Evolutionary conservation across 2,329 filamentous ascomycete species (phyloP).

Genomic region (Metarhizium robertsii): DNA sequence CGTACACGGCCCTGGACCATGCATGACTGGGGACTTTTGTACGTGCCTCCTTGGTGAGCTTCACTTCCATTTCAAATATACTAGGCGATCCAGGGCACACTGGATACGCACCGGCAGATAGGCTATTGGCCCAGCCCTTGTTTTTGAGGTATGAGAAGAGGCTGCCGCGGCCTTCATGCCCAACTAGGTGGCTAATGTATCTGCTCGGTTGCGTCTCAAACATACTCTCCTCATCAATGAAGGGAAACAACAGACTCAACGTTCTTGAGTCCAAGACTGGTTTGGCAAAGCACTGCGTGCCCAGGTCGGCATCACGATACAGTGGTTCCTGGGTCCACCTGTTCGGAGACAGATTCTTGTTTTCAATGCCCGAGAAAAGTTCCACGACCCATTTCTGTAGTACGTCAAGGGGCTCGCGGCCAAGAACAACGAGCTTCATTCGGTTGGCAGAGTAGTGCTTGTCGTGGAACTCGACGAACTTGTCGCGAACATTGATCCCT

Average conservation of each 20-base stretch:
- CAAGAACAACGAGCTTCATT: slow-evolving; percentile 86
- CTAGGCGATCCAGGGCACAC: slow-evolving; percentile 70
- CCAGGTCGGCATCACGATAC: slow-evolving; percentile 38
- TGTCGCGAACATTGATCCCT: slow-evolving; percentile 76
- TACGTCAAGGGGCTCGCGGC: slow-evolving; percentile 71
- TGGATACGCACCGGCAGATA: slow-evolving; percentile 67
- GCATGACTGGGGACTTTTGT: not conserved
- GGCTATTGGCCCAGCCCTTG: slow-evolving; percentile 79
- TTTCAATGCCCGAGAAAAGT: slow-evolving; percentile 70
- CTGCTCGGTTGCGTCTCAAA: slow-evolving; percentile 75
- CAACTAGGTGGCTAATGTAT: slow-evolving; percentile 82
- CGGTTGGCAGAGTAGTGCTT: slow-evolving; percentile 87
- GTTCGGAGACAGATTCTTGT: slow-evolving; percentile 65
- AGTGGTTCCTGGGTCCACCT: slow-evolving; percentile 44
- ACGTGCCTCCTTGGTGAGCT: slow-evolving; percentile 69
- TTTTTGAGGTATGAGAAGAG: slow-evolving; percentile 83
- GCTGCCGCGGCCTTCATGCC: slow-evolving; percentile 87
- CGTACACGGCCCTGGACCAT: too few species aligned
- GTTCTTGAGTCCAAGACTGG: slow-evolving; percentile 83
- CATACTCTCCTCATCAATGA: slow-evolving; percentile 71
- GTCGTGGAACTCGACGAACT: slow-evolving; percentile 87
- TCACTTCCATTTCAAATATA: slow-evolving; percentile 70
- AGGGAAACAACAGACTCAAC: slow-evolving; percentile 74
- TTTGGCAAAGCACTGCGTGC: slow-evolving; percentile 74
- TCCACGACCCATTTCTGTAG: slow-evolving; percentile 78